phyloP scores from a whole-genome alignment of 2,329 filamentous ascomycete genomes.

The Xylaria digitata region DNA sequence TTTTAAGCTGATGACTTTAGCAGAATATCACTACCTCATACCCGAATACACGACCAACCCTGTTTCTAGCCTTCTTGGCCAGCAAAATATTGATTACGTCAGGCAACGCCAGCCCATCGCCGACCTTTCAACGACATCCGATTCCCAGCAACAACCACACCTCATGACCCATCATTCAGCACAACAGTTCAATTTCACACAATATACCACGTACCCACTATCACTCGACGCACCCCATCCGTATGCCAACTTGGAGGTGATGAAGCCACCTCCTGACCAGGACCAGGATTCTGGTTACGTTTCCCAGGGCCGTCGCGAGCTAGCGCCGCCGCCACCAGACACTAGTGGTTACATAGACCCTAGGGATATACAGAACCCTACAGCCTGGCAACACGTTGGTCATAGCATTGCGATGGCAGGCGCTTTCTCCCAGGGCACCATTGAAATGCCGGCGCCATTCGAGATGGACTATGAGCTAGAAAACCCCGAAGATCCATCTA shows the following conservation, averaged over 20 bases:
- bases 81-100: constrained; percentile 13
- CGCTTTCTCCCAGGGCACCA: neutral
- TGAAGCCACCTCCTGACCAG: neutral
- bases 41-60: constrained; percentile 7
- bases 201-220: neutral
- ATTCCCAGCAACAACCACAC: constrained; percentile 5
- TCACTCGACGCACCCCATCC: neutral
- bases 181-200: neutral
- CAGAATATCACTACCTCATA: constrained; percentile 21
- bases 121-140: neutral
- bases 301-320: neutral
- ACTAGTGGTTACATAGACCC: neutral
- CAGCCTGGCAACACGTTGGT: neutral
- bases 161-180: neutral
- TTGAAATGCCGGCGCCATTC: neutral
- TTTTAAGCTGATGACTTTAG: neutral
- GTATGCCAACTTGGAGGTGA: neutral
- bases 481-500: neutral
- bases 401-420: neutral
- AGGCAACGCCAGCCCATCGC: neutral
- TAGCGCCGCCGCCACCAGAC: neutral
- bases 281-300: constrained; percentile 23
- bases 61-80: neutral
- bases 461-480: neutral
- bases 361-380: neutral